These are phyloP conservation scores for Nannochloropsis salina DNA, from an alignment of 108 stramenopile genomes.

Conservation along the genomic window DNA sequence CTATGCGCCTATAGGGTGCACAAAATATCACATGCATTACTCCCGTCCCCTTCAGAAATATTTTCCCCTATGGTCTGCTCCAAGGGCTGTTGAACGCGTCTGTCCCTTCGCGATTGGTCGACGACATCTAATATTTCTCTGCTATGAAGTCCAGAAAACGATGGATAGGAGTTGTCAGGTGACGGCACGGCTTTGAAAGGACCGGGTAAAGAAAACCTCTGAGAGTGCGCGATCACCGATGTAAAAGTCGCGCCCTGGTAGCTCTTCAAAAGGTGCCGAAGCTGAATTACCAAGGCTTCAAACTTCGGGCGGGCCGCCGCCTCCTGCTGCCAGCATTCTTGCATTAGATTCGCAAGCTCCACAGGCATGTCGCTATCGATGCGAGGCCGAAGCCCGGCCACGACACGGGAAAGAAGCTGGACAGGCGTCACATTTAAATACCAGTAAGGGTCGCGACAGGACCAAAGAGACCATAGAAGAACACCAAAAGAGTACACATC, in stretches of 20 bases:
- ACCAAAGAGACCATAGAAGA: background rate
- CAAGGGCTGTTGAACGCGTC: no score
- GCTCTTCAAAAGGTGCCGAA: background rate
- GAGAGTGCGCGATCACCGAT: no score
- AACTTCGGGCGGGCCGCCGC: background rate
- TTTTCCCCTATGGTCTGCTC: no score
- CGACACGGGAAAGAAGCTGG: background rate
- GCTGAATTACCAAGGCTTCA: background rate
- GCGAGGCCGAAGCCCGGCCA: background rate
- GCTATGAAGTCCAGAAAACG: no score
- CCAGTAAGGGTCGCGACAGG: background rate
- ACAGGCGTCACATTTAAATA: conserved; percentile 20
- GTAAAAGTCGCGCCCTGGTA: background rate
- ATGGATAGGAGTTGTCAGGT: no score
- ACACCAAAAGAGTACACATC: conserved; percentile 15
- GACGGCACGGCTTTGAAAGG: no score
- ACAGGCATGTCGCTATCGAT: background rate
- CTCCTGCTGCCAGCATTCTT: background rate
- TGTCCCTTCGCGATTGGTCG: no score
- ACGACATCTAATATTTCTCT: no score
- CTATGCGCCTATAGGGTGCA: no score
- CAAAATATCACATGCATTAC: no score
- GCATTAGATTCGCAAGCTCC: background rate
- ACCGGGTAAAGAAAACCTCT: no score
- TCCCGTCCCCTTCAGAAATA: no score